phyloP scores from a whole-genome alignment of 768 basidiomycete genomes.

The Amanita exitialis region DNA sequence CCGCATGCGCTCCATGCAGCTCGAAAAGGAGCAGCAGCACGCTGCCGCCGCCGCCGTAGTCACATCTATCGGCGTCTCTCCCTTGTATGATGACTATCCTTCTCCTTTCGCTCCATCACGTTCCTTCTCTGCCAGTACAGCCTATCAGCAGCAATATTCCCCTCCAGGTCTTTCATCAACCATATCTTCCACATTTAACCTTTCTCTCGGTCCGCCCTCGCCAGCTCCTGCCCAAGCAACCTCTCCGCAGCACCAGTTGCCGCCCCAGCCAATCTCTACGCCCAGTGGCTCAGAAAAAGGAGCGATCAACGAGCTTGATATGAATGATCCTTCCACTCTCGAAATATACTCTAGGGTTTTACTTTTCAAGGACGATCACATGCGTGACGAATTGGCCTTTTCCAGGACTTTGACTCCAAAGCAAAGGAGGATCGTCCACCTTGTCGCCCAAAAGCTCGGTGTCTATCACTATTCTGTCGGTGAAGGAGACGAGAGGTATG shows the following conservation, averaged over 20 bases:
- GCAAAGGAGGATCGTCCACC: conserved; percentile 87
- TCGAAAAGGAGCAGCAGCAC: conserved; percentile 79
- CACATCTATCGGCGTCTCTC: conserved; percentile 20
- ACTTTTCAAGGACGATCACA: conserved; percentile 94
- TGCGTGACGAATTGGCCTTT: conserved; percentile 96
- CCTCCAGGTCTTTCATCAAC: conserved; percentile 41
- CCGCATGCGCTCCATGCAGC: conserved; percentile 94
- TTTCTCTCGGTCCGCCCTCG: conserved; percentile 39
- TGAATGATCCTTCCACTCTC: conserved; percentile 91
- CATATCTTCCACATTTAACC: conserved; percentile 34
- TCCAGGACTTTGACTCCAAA: conserved; percentile 78
- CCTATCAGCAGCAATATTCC: conserved; percentile 54
- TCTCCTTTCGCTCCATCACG: conserved; percentile 61
- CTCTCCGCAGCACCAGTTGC: conserved; percentile 1
- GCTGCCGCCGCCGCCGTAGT: neutral
- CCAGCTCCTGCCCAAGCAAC: conserved; percentile 32
- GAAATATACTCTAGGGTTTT: conserved; percentile 97
- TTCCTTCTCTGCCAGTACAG: conserved; percentile 55
- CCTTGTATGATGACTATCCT: conserved; percentile 64
- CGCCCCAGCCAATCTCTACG: conserved; percentile 43
- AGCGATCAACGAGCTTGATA: conserved; percentile 68
- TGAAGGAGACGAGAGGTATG: conserved; percentile 87
- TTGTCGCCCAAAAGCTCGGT: conserved; percentile 93
- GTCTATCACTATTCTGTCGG: conserved; percentile 93
- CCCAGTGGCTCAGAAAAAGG: conserved; percentile 59